Percentiles rank a stretch among this genome's conserved stretches.
phyloP scores from a whole-genome alignment of 75 land plant genomes.

The Picea glauca region DNA sequence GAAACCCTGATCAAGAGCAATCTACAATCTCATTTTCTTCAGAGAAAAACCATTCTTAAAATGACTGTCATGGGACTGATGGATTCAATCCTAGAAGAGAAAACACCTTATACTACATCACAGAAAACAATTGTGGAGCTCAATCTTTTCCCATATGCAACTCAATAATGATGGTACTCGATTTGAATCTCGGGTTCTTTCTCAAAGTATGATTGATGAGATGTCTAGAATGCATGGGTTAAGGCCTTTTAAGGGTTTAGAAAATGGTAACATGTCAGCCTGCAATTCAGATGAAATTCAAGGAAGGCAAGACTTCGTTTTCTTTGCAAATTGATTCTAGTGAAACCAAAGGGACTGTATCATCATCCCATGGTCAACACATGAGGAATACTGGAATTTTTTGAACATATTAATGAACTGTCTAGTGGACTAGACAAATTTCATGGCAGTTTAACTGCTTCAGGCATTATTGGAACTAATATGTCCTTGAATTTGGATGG shows the following conservation, averaged over 20 bases:
- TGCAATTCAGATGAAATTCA: neutral
- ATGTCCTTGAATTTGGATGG: neutral
- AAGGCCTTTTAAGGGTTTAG: neutral
- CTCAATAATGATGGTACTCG: neutral
- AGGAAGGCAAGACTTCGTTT: neutral
- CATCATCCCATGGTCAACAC: neutral
- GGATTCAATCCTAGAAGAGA: neutral
- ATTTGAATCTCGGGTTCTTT: neutral
- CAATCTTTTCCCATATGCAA: neutral
- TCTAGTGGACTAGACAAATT: neutral
- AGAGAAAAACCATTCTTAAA: constrained; percentile 1
- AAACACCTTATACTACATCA: neutral
- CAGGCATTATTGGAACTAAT: neutral
- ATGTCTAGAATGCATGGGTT: neutral
- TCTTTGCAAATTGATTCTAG: neutral
- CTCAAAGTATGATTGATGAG: neutral
- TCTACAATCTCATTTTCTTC: neutral
- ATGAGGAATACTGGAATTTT: neutral
- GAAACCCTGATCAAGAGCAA: neutral
- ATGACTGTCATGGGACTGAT: neutral
- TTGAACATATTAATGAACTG: neutral
- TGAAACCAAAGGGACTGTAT: neutral
- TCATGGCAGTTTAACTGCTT: neutral
- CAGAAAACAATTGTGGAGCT: neutral
- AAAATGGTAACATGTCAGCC: neutral